Base-by-base conservation (phyloP, 2,329 filamentous ascomycete species). In the Sclerotinia glacialis region DNA sequence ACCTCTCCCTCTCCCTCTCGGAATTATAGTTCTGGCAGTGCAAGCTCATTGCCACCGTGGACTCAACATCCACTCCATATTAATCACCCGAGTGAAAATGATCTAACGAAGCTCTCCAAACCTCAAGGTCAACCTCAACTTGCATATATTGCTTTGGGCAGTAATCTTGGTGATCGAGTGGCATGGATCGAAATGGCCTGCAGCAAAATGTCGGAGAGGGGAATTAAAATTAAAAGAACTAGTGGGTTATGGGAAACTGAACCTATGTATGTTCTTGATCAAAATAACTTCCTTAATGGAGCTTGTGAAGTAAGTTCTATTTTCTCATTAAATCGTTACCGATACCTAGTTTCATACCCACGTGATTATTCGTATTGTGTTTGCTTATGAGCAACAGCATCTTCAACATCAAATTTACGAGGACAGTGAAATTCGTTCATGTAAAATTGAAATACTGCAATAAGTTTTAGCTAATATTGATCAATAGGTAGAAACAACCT, bases 241-340 rank as follows among this genome's bases (percentile, higher is more conserved):
- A 98, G 94, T 77, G 89, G 88, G 69, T 82, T 99, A 3, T 99
- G 95, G 85, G 93, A 98, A 80, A 99, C 94, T 4, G 88, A 92
- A 73, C 92, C 95, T 28, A 99, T 99, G 95, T 99, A 99, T 78
- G 90, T 97, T 70, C 81, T 90, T 69, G 90, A 97, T 70, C 95
- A 99, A 77, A 88, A 88, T 69, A 85, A 86, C 40, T 99, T 99
- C 76, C 81, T 97, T 58, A 99, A 99, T 76, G 95, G 93, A 26
- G 93, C 89, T 67, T 97, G 92, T 77, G 91, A 96, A 87, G 93
- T 96, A 78, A 77, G 86, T 81, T 59, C 9, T 5, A 40, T 21
- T 37, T 58, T 37, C 14, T 31, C 21, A 23, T 28, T 37, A 14
- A 31, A 5, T 42, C 23, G n/a, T 14, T 31, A 11, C 26, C 18